A percentile compares a stretch with the other conserved stretches of the same genome.
phyloP scores from a whole-genome alignment of 2,329 filamentous ascomycete species.

The Beauveria australis region DNA sequence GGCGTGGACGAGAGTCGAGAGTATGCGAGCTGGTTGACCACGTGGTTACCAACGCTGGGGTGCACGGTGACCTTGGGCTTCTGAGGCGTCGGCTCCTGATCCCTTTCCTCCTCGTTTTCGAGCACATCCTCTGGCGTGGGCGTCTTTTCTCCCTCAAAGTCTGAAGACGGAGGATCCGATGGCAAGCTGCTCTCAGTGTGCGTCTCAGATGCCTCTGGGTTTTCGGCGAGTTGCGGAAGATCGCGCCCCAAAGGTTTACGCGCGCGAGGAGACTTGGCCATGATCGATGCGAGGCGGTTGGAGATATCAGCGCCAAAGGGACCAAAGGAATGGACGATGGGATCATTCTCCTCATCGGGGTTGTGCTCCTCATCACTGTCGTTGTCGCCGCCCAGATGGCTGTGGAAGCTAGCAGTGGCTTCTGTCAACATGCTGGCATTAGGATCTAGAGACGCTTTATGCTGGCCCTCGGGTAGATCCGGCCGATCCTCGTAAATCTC shows the following conservation, averaged over 20 bases:
- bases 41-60: slow-evolving; percentile 63
- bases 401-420: slow-evolving; percentile 45
- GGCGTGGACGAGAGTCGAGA: slow-evolving; percentile 88
- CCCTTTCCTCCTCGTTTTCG: not conserved
- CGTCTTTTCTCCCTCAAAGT: not conserved
- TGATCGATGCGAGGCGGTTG: slow-evolving; percentile 72
- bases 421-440: slow-evolving; percentile 43
- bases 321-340: slow-evolving; percentile 84
- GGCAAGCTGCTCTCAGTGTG: slow-evolving; percentile 7
- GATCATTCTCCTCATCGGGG: slow-evolving; percentile 89
- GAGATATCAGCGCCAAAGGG: slow-evolving; percentile 81
- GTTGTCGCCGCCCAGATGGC: slow-evolving; percentile 40
- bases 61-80: slow-evolving; percentile 27
- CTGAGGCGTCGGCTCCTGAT: slow-evolving; percentile 4
- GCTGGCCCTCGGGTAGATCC: slow-evolving; percentile 28
- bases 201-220: slow-evolving; percentile 10
- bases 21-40: slow-evolving; percentile 91
- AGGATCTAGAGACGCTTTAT: slow-evolving; percentile 19
- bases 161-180: slow-evolving; percentile 10
- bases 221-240: not conserved
- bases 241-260: slow-evolving; percentile 16
- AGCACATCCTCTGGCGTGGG: not conserved
- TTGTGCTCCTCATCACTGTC: slow-evolving; percentile 65
- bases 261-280: slow-evolving; percentile 54
- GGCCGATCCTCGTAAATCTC: slow-evolving; percentile 67